These are phyloP conservation scores for Thermomucor indicae-seudaticae DNA, from an alignment of 371 early-diverging fungal genomes.

Conservation along the genomic window DNA sequence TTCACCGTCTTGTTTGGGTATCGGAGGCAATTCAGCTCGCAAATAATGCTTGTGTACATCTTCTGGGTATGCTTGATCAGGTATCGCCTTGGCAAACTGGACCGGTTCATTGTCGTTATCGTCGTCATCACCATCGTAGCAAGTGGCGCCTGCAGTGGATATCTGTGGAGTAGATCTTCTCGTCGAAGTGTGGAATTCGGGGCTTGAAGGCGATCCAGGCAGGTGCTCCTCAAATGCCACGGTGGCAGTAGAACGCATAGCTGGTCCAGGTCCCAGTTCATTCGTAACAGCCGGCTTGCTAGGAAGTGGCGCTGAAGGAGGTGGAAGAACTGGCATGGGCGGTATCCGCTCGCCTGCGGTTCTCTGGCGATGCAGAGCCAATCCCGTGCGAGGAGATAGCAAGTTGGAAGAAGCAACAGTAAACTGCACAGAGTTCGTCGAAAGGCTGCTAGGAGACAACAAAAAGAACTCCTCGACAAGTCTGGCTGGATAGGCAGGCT, in stretches of 20 bases:
- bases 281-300: no score
- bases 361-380: conserved; percentile 1
- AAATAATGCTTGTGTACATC: conserved; percentile 2
- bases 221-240: no score
- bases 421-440: not conserved
- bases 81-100: not conserved
- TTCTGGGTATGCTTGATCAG: not conserved
- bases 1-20: not conserved
- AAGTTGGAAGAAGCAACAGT: conserved; percentile 4
- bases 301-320: not conserved
- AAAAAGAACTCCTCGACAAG: conserved; percentile 27
- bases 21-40: conserved; percentile 4
- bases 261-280: no score
- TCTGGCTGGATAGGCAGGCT: conserved; percentile 2
- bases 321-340: not conserved
- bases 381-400: conserved; percentile 2
- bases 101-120: no score
- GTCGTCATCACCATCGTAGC: no score
- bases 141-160: no score
- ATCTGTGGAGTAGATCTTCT: not conserved
- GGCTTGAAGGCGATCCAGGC: no score
- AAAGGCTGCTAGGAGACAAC: conserved; percentile 5
- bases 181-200: not conserved
- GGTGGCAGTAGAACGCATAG: no score
- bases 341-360: not conserved